Conservation (phyloP, 805 yeast genomes). For the Sungouiozyma intestinalis region DNA sequence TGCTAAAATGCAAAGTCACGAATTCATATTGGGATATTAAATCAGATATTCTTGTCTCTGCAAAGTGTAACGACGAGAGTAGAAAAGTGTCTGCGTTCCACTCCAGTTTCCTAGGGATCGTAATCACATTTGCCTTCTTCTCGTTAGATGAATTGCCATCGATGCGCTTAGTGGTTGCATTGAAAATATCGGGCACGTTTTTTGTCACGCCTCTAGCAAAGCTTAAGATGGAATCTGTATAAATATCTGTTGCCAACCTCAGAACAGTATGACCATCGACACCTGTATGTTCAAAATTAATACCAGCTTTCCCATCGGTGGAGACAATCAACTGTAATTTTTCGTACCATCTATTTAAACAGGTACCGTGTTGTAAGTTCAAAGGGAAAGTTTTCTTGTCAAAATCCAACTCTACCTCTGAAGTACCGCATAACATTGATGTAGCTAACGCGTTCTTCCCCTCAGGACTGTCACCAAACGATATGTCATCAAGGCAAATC, state of each 20-base stretch:
- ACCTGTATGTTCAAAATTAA: slow-evolving; percentile 89
- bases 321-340: slow-evolving; percentile 81
- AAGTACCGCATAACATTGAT: slow-evolving; percentile 82
- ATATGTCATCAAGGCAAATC: slow-evolving; percentile 73
- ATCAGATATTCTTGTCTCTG: slow-evolving; percentile 82
- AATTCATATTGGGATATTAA: slow-evolving; percentile 85
- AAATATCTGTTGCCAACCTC: slow-evolving; percentile 78
- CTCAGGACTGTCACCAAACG: slow-evolving; percentile 28
- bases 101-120: slow-evolving; percentile 78
- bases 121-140: slow-evolving; percentile 35
- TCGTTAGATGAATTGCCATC: not conserved
- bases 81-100: slow-evolving; percentile 72
- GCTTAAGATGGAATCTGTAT: slow-evolving; percentile 79
- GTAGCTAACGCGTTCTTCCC: slow-evolving; percentile 57
- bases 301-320: slow-evolving; percentile 83
- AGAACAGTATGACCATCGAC: slow-evolving; percentile 93
- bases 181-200: slow-evolving; percentile 31
- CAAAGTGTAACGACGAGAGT: slow-evolving; percentile 72
- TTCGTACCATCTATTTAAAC: slow-evolving; percentile 93
- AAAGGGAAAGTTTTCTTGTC: slow-evolving; percentile 12
- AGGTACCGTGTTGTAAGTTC: slow-evolving; percentile 87
- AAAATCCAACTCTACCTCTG: slow-evolving; percentile 47
- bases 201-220: slow-evolving; percentile 78
- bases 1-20: slow-evolving; percentile 58
- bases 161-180: not conserved